Evolutionary conservation across 208 protist genomes (phyloP).

Genomic region (Leptomonas pyrrhocoris): DNA sequence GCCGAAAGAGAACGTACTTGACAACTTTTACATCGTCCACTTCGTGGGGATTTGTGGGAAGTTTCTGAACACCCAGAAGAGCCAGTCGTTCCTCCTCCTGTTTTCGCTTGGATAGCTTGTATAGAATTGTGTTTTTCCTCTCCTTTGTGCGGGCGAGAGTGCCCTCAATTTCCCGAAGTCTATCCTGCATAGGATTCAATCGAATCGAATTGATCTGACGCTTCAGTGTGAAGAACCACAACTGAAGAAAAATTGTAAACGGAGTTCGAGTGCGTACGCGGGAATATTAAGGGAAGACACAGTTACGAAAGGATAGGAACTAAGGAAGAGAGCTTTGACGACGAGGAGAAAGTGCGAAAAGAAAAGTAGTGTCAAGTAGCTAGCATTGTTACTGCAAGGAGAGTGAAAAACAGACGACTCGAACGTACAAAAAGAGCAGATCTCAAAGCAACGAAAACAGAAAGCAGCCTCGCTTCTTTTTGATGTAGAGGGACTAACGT

Average conservation of each 20-base stretch:
- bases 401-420: too few relatives aligned
- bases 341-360: too few relatives aligned
- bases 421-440: too few relatives aligned
- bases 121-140: constrained; percentile 82
- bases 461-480: too few relatives aligned
- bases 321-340: not conserved
- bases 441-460: too few relatives aligned
- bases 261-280: too few relatives aligned
- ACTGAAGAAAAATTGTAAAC: constrained; percentile 8
- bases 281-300: too few relatives aligned
- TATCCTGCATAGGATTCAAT: constrained; percentile 61
- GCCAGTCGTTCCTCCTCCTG: constrained; percentile 68
- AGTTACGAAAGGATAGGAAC: not conserved
- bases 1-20: constrained; percentile 62
- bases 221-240: not conserved
- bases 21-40: constrained; percentile 62
- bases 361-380: too few relatives aligned
- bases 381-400: too few relatives aligned
- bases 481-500: too few relatives aligned
- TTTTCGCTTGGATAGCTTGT: constrained; percentile 68
- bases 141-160: constrained; percentile 82
- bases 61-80: constrained; percentile 47
- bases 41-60: constrained; percentile 76
- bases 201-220: not conserved
- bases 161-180: constrained; percentile 82